These are phyloP conservation scores for Turritis glabra DNA, from an alignment of 345 rosid genomes.

Conservation along the genomic window DNA sequence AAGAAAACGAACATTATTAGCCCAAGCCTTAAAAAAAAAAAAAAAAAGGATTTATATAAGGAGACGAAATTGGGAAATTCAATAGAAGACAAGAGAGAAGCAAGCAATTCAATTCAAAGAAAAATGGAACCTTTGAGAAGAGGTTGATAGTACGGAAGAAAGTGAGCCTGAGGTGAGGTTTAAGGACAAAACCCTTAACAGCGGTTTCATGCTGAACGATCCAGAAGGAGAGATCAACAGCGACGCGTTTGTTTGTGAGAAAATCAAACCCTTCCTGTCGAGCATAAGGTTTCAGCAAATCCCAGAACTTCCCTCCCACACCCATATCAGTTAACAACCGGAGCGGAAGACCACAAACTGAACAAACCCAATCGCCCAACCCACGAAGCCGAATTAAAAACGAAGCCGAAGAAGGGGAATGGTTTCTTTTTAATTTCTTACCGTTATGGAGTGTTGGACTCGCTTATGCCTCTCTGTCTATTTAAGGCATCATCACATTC, in stretches of 20 bases:
- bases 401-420: no score
- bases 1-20: neutral
- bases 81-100: neutral
- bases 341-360: neutral
- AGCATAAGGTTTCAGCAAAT: conserved; percentile 65
- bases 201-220: conserved; percentile 88
- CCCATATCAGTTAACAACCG: conserved; percentile 51
- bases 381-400: neutral
- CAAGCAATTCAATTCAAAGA: neutral
- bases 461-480: neutral
- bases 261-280: conserved; percentile 57
- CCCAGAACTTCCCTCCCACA: conserved; percentile 94
- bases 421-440: neutral
- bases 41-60: neutral
- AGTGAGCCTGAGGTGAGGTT: conserved; percentile 79
- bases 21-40: no score
- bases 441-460: conserved; percentile 22
- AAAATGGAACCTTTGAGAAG: conserved; percentile 66
- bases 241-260: conserved; percentile 74
- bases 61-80: neutral
- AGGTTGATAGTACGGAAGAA: conserved; percentile 89
- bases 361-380: neutral
- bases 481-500: conserved; percentile 13
- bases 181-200: conserved; percentile 43
- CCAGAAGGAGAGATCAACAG: conserved; percentile 90